These are phyloP conservation scores for Lepraria neglecta DNA, from an alignment of 495 filamentous ascomycete genomes.

Conservation along the genomic window DNA sequence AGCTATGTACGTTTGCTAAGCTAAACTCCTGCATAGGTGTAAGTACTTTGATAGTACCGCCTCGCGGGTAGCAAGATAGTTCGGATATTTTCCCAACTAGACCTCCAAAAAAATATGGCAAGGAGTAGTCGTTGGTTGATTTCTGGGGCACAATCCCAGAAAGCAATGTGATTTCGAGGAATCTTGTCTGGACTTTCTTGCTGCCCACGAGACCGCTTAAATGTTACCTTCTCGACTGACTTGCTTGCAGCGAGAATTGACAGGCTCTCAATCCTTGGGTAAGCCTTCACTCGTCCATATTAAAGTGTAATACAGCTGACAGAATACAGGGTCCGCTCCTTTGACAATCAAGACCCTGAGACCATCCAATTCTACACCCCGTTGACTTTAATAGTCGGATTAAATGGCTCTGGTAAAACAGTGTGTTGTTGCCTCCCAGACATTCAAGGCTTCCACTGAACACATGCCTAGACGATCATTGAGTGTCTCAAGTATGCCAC, in stretches of 20 bases:
- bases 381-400: constrained; percentile 90
- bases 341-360: constrained; percentile 68
- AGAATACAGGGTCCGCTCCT: constrained; percentile 71
- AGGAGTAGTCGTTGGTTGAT: too few relatives aligned
- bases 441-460: constrained; percentile 5
- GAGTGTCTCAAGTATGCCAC: constrained; percentile 98
- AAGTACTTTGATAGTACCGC: neutral
- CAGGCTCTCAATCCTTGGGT: constrained; percentile 79
- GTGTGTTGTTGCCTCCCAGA: constrained; percentile 32
- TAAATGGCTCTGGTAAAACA: constrained; percentile 96
- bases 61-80: too few relatives aligned
- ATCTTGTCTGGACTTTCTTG: too few relatives aligned
- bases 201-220: neutral
- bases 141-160: too few relatives aligned
- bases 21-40: constrained; percentile 12
- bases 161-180: too few relatives aligned
- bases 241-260: constrained; percentile 63
- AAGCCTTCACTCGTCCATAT: constrained; percentile 24
- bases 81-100: too few relatives aligned
- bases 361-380: constrained; percentile 87
- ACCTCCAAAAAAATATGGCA: too few relatives aligned
- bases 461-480: constrained; percentile 69
- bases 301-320: constrained; percentile 9
- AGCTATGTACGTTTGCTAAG: neutral
- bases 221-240: constrained; percentile 5